phyloP scores from a whole-genome alignment of 2,329 filamentous ascomycete genomes.

The Fusarium robinianum region DNA sequence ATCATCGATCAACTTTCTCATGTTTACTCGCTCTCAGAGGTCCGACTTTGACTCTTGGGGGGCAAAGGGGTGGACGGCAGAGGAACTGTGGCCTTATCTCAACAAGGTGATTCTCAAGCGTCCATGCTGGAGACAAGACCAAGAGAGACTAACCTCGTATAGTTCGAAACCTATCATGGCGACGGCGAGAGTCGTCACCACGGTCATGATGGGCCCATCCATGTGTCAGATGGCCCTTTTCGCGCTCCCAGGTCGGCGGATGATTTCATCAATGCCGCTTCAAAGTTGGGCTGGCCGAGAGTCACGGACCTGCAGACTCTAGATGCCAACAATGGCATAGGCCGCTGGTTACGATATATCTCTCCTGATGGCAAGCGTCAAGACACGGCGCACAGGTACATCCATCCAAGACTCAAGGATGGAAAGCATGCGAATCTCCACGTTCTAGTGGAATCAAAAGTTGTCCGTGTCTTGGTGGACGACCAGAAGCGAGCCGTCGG shows the following conservation, averaged over 20 bases:
- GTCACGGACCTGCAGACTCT: constrained; percentile 59
- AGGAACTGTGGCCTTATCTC: constrained; percentile 39
- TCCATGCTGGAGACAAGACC: accelerated
- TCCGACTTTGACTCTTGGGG: constrained; percentile 41
- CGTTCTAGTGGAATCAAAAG: constrained; percentile 60
- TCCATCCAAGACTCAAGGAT: constrained; percentile 38
- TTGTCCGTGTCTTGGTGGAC: constrained; percentile 58
- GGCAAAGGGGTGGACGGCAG: constrained; percentile 37
- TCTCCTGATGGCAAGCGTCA: constrained; percentile 54
- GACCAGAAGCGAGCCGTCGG: constrained; percentile 59
- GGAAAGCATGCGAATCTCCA: constrained; percentile 59
- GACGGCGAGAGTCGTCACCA: constrained; percentile 51
- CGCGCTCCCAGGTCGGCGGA: constrained; percentile 46
- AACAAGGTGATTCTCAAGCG: constrained; percentile 31
- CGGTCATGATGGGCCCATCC: constrained; percentile 58
- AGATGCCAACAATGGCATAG: constrained; percentile 41
- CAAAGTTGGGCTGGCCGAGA: constrained; percentile 54
- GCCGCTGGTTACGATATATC: constrained; percentile 48
- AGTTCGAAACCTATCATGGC: constrained; percentile 62
- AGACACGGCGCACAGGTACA: constrained; percentile 58
- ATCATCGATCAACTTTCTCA: constrained; percentile 38
- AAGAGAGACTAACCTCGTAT: neutral
- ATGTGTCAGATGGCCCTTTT: constrained; percentile 57
- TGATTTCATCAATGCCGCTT: constrained; percentile 54
- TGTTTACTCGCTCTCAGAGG: constrained; percentile 37